phyloP scores from a whole-genome alignment of 1,139 yeast genomes.

The Blastobotrys illinoisensis region DNA sequence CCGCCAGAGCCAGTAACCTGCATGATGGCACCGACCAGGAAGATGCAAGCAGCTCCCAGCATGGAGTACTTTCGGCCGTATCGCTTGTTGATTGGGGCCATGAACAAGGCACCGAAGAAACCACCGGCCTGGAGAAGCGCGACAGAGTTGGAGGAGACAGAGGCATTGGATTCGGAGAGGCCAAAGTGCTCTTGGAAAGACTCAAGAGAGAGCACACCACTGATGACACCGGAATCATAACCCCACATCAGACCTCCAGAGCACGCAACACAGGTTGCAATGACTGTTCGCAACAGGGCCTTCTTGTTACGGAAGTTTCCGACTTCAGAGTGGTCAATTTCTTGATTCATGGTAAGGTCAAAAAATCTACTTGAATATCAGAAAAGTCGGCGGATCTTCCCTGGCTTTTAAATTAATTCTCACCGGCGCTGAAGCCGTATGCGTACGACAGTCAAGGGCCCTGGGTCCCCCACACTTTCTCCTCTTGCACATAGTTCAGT shows the following conservation, averaged over 20 bases:
- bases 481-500: neutral
- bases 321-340: neutral
- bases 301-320: neutral
- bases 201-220: constrained; percentile 40
- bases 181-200: constrained; percentile 38
- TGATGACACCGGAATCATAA: constrained; percentile 40
- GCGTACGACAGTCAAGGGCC: neutral
- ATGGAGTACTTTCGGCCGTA: constrained; percentile 39
- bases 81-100: constrained; percentile 39
- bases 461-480: neutral
- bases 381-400: neutral
- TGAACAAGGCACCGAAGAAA: constrained; percentile 43
- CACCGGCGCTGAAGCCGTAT: neutral
- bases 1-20: constrained; percentile 14
- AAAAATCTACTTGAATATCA: neutral
- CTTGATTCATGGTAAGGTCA: neutral
- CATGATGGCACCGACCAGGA: constrained; percentile 38
- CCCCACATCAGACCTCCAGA: constrained; percentile 10
- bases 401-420: neutral
- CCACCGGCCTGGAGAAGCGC: constrained; percentile 47
- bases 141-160: constrained; percentile 36
- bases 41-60: constrained; percentile 37
- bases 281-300: neutral
- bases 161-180: constrained; percentile 25
- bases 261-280: constrained; percentile 3